Percentiles rank a stretch among this genome's conserved stretches.
These are phyloP conservation scores for Rhodotorula sp. DNA, from an alignment of 1,284 basidiomycete genomes.

Conservation along the genomic window DNA sequence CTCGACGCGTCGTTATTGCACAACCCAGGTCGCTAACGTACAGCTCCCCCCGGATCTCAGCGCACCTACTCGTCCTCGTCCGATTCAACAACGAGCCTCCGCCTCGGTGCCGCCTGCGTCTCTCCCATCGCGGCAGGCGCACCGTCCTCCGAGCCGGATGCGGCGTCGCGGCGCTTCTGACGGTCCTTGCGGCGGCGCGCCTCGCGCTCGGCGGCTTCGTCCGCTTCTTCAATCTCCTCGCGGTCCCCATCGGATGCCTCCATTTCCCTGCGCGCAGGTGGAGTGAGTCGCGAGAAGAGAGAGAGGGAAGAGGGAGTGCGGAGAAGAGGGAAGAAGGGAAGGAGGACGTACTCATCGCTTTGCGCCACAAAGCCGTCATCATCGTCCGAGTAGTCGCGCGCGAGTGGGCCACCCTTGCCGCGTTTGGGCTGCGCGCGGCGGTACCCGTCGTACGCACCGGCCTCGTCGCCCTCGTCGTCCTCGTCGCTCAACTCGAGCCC, in stretches of 20 bases:
- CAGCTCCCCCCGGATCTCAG: no score
- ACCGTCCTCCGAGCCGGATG: not conserved
- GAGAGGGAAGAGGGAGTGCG: not conserved
- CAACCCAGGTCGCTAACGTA: no score
- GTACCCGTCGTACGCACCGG: slow-evolving; percentile 27
- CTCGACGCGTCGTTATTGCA: no score
- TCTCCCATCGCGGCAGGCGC: slow-evolving; percentile 2
- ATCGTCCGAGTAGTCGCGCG: slow-evolving; percentile 38
- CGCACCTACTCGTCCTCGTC: slow-evolving; percentile 30
- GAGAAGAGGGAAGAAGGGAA: not conserved
- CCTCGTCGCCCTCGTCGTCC: slow-evolving; percentile 14
- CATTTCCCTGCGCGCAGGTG: slow-evolving; percentile 9
- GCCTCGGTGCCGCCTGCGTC: slow-evolving; percentile 14
- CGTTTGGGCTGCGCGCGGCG: slow-evolving; percentile 29
- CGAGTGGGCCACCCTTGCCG: slow-evolving; percentile 28
- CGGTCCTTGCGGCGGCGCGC: slow-evolving; percentile 44
- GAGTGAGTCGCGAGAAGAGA: slow-evolving; percentile 7
- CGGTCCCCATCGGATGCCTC: slow-evolving; percentile 41
- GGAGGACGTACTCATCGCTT: slow-evolving; percentile 22
- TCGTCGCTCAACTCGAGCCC: slow-evolving; percentile 21
- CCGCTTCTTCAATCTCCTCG: slow-evolving; percentile 49
- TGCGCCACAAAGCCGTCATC: slow-evolving; percentile 40
- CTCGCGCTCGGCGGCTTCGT: slow-evolving; percentile 45
- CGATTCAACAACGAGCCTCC: slow-evolving; percentile 35
- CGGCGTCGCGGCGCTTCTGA: slow-evolving; percentile 30